phyloP scores from a whole-genome alignment of 345 rosid species.

The Balakata baccata region DNA sequence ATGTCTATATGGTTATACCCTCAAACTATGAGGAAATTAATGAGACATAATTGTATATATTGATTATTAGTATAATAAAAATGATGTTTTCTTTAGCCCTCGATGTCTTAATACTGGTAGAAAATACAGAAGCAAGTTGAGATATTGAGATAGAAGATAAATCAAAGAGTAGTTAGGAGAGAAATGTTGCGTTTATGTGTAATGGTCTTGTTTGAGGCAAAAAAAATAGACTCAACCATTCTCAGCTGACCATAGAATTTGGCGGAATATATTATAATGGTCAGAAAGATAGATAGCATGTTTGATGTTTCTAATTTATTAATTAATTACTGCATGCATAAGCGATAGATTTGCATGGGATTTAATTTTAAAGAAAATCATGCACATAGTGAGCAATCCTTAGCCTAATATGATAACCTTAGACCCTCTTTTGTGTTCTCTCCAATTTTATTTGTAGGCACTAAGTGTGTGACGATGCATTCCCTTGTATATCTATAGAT shows the following conservation, averaged over 20 bases:
- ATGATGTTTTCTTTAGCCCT: not conserved
- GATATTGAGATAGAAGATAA: not conserved
- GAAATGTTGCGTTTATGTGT: slow-evolving; percentile 35
- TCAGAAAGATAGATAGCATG: slow-evolving; percentile 35
- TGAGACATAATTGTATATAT: no score
- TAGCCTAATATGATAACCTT: slow-evolving; percentile 20
- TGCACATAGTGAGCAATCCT: slow-evolving; percentile 39
- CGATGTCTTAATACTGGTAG: not conserved
- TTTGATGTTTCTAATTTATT: slow-evolving; percentile 28
- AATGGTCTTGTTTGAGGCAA: no score
- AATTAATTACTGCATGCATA: slow-evolving; percentile 26
- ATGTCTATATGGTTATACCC: no score
- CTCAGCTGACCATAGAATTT: slow-evolving; percentile 49
- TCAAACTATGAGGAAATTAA: no score
- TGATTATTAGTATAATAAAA: no score
- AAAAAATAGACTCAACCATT: slow-evolving; percentile 19
- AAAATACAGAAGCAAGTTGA: not conserved
- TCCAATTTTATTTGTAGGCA: slow-evolving; percentile 51
- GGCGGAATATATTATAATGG: slow-evolving; percentile 43
- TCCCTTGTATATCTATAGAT: not conserved
- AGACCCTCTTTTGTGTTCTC: slow-evolving; percentile 1
- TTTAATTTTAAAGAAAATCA: slow-evolving; percentile 40
- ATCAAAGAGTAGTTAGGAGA: slow-evolving; percentile 39
- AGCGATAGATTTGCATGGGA: slow-evolving; percentile 54
- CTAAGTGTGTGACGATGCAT: slow-evolving; percentile 40